Evolutionary conservation across 169 alveolate species (phyloP).

Genomic region (Plasmodium coatneyi): DNA sequence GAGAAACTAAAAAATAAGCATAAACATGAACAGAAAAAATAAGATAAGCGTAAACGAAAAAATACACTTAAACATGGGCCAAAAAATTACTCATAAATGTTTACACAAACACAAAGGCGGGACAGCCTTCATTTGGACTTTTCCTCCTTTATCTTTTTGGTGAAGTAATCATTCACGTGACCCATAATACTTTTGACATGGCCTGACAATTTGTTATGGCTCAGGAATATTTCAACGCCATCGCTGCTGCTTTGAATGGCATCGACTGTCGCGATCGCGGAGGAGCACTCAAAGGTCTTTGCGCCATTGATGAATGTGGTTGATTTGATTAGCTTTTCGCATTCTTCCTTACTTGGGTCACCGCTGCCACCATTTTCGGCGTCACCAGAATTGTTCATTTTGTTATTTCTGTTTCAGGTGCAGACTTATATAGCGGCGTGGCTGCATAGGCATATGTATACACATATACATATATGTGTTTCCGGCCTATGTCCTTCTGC

Average conservation of each 20-base stretch:
- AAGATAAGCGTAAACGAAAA: background rate
- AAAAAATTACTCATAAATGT: background rate
- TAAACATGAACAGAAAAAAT: background rate
- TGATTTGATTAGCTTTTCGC: conserved; percentile 31
- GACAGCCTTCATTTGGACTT: background rate
- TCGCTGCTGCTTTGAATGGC: conserved; percentile 6
- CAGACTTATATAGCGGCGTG: background rate
- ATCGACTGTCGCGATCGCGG: conserved; percentile 14
- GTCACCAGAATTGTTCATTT: conserved; percentile 10
- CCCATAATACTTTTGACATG: conserved; percentile 68
- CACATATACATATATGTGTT: conserved; percentile 5
- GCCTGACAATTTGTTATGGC: conserved; percentile 28
- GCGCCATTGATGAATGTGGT: conserved; percentile 60
- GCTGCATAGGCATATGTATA: background rate
- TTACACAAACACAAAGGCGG: background rate
- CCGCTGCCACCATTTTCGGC: background rate
- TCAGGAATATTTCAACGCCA: conserved; percentile 47
- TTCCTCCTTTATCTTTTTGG: conserved; percentile 63
- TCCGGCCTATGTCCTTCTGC: background rate
- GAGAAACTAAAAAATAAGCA: background rate
- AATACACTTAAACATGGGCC: background rate
- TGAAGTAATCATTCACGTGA: conserved; percentile 51
- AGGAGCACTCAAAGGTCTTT: conserved; percentile 58
- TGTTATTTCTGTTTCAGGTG: background rate
- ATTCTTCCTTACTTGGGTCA: conserved; percentile 2